A percentile compares a stretch with the other conserved stretches of the same genome.
These are phyloP conservation scores for Neobulgaria alba DNA, from an alignment of 2,329 filamentous ascomycete species.

Conservation along the genomic window DNA sequence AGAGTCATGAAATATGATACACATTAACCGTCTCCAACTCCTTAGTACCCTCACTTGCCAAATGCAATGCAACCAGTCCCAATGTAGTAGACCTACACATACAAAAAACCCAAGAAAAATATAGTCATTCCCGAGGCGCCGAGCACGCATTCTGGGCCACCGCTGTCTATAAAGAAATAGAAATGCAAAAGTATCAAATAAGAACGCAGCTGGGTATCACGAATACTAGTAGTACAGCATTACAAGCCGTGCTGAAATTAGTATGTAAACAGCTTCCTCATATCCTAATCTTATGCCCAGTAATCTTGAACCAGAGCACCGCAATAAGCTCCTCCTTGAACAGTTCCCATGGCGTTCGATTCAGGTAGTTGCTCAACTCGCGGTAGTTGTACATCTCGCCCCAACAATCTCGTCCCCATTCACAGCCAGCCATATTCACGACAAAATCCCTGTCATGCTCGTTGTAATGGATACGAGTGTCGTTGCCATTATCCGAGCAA, in stretches of 20 bases:
- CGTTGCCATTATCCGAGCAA: slow-evolving; percentile 68
- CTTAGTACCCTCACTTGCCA: too few species aligned
- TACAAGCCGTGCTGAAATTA: too few species aligned
- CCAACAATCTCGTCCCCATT: slow-evolving; percentile 97
- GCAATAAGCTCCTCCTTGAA: slow-evolving; percentile 61
- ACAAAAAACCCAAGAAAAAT: too few species aligned
- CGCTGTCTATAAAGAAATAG: neutral
- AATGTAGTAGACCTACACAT: too few species aligned
- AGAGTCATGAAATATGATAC: too few species aligned
- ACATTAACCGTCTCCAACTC: too few species aligned
- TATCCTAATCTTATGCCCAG: slow-evolving; percentile 37
- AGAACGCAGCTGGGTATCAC: slow-evolving; percentile 8
- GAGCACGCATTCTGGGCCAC: too few species aligned
- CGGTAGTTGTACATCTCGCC: slow-evolving; percentile 95
- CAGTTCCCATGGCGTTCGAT: slow-evolving; percentile 71
- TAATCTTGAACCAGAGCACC: slow-evolving; percentile 54
- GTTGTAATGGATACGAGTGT: slow-evolving; percentile 77
- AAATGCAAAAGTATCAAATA: slow-evolving; percentile 4
- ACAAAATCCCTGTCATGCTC: slow-evolving; percentile 81
- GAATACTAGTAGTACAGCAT: too few species aligned
- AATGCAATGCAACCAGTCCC: too few species aligned
- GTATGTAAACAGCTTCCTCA: slow-evolving; percentile 13
- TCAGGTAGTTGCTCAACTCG: slow-evolving; percentile 82
- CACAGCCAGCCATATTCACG: slow-evolving; percentile 97
- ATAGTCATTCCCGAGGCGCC: too few species aligned